Conservation (phyloP, 208 protist genomes). For the Wallacemonas rigidus region DNA sequence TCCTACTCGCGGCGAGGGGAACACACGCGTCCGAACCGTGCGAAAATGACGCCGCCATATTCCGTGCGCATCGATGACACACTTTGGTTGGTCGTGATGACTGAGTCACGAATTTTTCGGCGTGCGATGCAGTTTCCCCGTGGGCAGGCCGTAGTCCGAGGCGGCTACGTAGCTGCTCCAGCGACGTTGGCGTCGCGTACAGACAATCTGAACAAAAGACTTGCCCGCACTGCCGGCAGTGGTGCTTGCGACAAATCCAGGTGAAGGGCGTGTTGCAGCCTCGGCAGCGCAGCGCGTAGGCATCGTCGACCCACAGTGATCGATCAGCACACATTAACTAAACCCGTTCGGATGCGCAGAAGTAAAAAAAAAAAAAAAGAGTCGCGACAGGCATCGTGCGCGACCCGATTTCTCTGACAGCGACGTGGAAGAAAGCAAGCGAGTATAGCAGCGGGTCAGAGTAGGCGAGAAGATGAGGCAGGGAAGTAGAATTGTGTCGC, state of each 20-base stretch:
- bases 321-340: constrained; percentile 22
- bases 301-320: constrained; percentile 83
- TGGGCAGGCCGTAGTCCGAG: neutral
- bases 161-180: constrained; percentile 2
- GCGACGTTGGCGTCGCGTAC: constrained; percentile 15
- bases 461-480: too few relatives aligned
- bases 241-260: constrained; percentile 68
- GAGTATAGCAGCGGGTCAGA: too few relatives aligned
- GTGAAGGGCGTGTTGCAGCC: constrained; percentile 63
- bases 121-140: neutral
- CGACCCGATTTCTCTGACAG: too few relatives aligned
- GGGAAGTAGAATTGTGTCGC: too few relatives aligned
- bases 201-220: constrained; percentile 81
- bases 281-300: constrained; percentile 64
- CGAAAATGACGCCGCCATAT: neutral
- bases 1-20: neutral
- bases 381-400: too few relatives aligned
- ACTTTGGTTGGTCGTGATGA: constrained; percentile 9
- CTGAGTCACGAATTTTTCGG: neutral
- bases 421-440: too few relatives aligned
- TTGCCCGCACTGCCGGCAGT: constrained; percentile 83
- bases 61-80: constrained; percentile 13
- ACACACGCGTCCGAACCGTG: neutral
- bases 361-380: too few relatives aligned
- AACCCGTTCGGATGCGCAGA: neutral